A percentile compares a stretch with the other conserved stretches of the same genome.
Evolutionary conservation across 2,329 filamentous ascomycete species (phyloP).

Genomic region (Aureobasidium lini): DNA sequence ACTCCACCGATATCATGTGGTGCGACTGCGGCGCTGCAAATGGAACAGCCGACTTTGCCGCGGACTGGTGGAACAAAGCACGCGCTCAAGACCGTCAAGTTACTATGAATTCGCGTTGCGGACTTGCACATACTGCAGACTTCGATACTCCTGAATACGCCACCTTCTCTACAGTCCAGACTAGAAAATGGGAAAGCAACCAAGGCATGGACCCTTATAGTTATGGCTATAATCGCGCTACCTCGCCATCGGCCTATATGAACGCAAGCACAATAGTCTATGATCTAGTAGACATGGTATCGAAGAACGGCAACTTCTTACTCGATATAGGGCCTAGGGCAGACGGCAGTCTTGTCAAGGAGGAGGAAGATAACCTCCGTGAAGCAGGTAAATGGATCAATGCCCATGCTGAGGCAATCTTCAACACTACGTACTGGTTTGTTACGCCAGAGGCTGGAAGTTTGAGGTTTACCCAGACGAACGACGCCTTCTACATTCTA

Average conservation of each 20-base stretch:
- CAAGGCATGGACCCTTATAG: conserved; percentile 53
- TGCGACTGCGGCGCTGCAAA: conserved; percentile 38
- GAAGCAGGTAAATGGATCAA: conserved; percentile 15
- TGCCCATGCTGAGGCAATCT: conserved; percentile 12
- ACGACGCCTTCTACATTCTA: conserved; percentile 44
- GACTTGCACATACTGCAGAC: conserved; percentile 20
- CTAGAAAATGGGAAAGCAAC: conserved; percentile 53
- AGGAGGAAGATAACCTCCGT: conserved; percentile 4
- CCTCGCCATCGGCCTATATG: conserved; percentile 19
- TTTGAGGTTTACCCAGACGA: conserved; percentile 42
- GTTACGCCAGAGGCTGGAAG: not conserved
- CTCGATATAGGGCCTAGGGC: conserved; percentile 23
- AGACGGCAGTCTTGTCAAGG: conserved; percentile 12
- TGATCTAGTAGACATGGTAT: conserved; percentile 24
- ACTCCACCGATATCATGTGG: conserved; percentile 44
- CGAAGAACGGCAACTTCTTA: conserved; percentile 27
- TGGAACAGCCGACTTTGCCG: conserved; percentile 34
- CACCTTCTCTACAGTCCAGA: conserved; percentile 42
- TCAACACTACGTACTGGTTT: conserved; percentile 13
- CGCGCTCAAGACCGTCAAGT: conserved; percentile 18
- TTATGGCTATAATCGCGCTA: conserved; percentile 31
- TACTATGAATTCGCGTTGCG: not conserved
- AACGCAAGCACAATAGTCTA: conserved; percentile 21
- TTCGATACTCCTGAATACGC: conserved; percentile 56
- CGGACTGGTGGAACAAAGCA: conserved; percentile 37